These are phyloP conservation scores for Coemansia brasiliensis DNA, from an alignment of 192 early-diverging fungal species.

Conservation along the genomic window DNA sequence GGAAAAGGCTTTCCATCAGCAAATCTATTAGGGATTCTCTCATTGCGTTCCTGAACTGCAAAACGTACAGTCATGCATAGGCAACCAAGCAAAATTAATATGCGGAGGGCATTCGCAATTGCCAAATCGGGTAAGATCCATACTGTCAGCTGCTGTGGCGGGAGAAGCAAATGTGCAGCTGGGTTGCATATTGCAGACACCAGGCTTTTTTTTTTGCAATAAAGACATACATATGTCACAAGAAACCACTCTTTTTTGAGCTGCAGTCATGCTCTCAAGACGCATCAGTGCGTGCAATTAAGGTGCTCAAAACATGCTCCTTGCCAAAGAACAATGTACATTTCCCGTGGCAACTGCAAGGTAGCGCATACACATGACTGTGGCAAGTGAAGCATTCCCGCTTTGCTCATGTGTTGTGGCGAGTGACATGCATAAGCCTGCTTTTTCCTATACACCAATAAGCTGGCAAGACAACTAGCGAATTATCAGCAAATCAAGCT, in stretches of 20 bases:
- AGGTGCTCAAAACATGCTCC: neutral
- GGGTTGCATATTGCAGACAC: conserved; percentile 7
- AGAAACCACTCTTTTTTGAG: neutral
- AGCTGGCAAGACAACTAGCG: too few species aligned
- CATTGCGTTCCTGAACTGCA: neutral
- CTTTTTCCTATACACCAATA: too few species aligned
- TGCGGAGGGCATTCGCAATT: conserved; percentile 4
- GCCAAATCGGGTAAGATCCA: neutral
- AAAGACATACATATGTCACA: neutral
- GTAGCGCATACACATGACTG: neutral
- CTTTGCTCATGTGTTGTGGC: conserved; percentile 7
- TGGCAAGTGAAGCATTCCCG: neutral
- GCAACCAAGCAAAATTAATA: conserved; percentile 1
- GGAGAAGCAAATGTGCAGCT: neutral
- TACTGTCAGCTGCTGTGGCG: conserved; percentile 9
- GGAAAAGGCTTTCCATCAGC: too few species aligned
- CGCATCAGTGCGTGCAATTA: neutral
- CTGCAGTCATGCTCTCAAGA: neutral
- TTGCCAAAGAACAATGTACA: neutral
- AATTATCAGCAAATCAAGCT: too few species aligned
- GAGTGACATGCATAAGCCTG: neutral
- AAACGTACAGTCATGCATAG: neutral
- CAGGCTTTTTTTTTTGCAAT: neutral
- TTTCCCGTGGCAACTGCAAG: neutral
- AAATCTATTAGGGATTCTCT: too few species aligned